These are phyloP conservation scores for Populus simonii DNA, from an alignment of 345 rosid genomes.

Conservation along the genomic window DNA sequence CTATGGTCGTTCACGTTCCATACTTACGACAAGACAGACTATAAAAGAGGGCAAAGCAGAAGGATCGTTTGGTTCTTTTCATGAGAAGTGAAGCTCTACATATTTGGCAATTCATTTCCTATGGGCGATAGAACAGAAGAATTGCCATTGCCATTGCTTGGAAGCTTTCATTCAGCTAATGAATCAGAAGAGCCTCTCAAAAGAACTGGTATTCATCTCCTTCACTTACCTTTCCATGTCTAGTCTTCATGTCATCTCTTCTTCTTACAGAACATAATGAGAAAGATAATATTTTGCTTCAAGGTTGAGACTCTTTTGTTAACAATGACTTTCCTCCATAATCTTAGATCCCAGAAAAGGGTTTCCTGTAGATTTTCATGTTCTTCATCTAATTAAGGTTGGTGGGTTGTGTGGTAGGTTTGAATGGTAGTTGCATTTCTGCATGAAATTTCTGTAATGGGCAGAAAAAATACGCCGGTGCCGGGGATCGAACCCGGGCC, in stretches of 20 bases:
- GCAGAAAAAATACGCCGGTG: conserved; percentile 47
- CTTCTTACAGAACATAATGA: neutral
- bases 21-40: neutral
- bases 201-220: conserved; percentile 35
- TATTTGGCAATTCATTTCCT: neutral
- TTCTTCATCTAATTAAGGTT: too few species aligned
- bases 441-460: neutral
- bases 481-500: conserved; percentile 99
- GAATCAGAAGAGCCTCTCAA: conserved; percentile 15
- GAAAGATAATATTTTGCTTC: neutral
- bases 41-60: neutral
- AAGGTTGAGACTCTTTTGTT: neutral
- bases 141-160: conserved; percentile 28
- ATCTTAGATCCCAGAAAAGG: neutral
- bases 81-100: too few species aligned
- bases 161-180: conserved; percentile 8
- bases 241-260: neutral
- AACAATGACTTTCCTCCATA: neutral
- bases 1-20: neutral
- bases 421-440: neutral
- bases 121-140: conserved; percentile 22
- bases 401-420: neutral
- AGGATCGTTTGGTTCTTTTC: too few species aligned
- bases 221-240: neutral
- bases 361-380: too few species aligned